Evolutionary conservation across 2,329 filamentous ascomycete species (phyloP).

Genomic region (Epichloe bromicola): DNA sequence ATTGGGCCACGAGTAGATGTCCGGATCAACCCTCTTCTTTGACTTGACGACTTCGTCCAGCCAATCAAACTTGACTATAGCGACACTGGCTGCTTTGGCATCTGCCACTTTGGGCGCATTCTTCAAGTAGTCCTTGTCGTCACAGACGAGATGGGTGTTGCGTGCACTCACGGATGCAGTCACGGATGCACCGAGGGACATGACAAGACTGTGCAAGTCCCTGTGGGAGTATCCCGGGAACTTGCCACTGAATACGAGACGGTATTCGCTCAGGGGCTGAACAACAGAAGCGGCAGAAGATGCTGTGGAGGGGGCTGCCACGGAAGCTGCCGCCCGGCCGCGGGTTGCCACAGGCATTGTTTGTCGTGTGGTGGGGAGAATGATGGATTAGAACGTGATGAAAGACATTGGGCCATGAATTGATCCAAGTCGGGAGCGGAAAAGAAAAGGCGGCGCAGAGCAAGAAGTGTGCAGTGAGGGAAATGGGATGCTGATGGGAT

Average conservation of each 20-base stretch:
- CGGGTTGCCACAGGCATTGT: background rate
- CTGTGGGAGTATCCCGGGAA: constrained; percentile 43
- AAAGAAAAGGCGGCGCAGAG: too few species aligned
- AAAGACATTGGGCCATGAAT: background rate
- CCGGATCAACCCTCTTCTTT: constrained; percentile 13
- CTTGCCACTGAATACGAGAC: constrained; percentile 46
- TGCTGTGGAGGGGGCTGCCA: background rate
- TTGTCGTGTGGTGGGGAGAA: background rate
- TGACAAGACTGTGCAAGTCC: constrained; percentile 32
- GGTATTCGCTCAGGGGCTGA: constrained; percentile 31
- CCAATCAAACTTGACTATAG: constrained; percentile 49
- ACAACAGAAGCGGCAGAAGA: constrained; percentile 5
- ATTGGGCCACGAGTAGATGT: constrained; percentile 14
- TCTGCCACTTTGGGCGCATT: constrained; percentile 37
- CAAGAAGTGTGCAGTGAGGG: too few species aligned
- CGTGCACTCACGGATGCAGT: constrained; percentile 33
- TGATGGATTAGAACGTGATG: background rate
- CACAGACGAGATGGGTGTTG: constrained; percentile 46
- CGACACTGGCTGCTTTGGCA: constrained; percentile 32
- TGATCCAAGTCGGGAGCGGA: too few species aligned
- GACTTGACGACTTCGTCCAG: constrained; percentile 37
- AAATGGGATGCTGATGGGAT: too few species aligned
- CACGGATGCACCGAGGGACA: constrained; percentile 34
- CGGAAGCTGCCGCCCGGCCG: constrained; percentile 6
- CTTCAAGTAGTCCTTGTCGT: constrained; percentile 36